A percentile compares a stretch with the other conserved stretches of the same genome.
These are phyloP conservation scores for Kokia cookei DNA, from an alignment of 441 rosid genomes.

Conservation along the genomic window DNA sequence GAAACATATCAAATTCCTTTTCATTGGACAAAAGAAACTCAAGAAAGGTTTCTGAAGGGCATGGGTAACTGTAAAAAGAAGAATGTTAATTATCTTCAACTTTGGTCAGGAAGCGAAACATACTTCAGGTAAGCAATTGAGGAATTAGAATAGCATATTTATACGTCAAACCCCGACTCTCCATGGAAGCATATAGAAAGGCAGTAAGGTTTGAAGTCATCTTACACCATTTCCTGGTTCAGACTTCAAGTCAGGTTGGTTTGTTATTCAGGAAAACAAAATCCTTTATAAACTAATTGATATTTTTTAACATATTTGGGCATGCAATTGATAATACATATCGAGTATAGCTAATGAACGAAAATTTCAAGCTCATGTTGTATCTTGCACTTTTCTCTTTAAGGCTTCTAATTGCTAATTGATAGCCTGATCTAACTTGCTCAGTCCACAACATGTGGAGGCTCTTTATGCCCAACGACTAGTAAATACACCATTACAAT, in stretches of 20 bases:
- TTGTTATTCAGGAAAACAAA: background rate
- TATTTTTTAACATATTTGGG: background rate
- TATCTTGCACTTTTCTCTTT: background rate
- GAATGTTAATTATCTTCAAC: background rate
- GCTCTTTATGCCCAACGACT: background rate
- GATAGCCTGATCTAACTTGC: background rate
- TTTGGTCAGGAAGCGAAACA: background rate
- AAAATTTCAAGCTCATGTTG: background rate
- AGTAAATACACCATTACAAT: background rate
- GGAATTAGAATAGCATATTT: background rate
- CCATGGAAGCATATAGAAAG: background rate
- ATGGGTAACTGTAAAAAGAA: background rate
- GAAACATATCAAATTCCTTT: background rate
- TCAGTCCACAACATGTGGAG: background rate
- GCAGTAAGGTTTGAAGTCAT: background rate
- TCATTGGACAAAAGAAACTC: background rate
- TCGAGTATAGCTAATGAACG: background rate
- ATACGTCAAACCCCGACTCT: background rate
- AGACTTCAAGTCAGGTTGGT: background rate
- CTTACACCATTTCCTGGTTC: background rate
- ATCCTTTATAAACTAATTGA: background rate
- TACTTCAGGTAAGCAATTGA: background rate
- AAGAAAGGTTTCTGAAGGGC: background rate
- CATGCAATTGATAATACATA: background rate
- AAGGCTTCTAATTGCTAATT: background rate